These are phyloP conservation scores for Triticum aestivum DNA, from an alignment of 176 grass and related monocot species.

Conservation along the genomic window IWGSC_CS_RefSeq_v2.1 NC_057796.1:79973877-79974376, in stretches of 20 bases:
- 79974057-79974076: constrained; percentile 80
- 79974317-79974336: neutral
- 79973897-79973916: constrained; percentile 22
- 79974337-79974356: neutral
- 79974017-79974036: neutral
- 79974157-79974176: constrained; percentile 98
- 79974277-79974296: neutral
- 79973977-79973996: neutral
- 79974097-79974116: constrained; percentile 89
- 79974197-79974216: constrained; percentile 45
- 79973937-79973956: constrained; percentile 15
- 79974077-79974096: constrained; percentile 93
- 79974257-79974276: neutral
- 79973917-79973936: constrained; percentile 14
- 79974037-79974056: constrained; percentile 71
- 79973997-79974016: neutral
- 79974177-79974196: constrained; percentile 81
- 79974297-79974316: neutral
- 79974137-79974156: constrained; percentile 85
- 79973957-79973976: neutral
- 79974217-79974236: neutral
- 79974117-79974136: constrained; percentile 83
- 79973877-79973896: constrained; percentile 22
- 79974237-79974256: neutral
- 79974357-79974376: neutral